Percentiles rank a stretch among this genome's conserved stretches.
These are phyloP conservation scores for Mortierella sp. DNA, from an alignment of 371 early-diverging fungal genomes.

Conservation along the genomic window DNA sequence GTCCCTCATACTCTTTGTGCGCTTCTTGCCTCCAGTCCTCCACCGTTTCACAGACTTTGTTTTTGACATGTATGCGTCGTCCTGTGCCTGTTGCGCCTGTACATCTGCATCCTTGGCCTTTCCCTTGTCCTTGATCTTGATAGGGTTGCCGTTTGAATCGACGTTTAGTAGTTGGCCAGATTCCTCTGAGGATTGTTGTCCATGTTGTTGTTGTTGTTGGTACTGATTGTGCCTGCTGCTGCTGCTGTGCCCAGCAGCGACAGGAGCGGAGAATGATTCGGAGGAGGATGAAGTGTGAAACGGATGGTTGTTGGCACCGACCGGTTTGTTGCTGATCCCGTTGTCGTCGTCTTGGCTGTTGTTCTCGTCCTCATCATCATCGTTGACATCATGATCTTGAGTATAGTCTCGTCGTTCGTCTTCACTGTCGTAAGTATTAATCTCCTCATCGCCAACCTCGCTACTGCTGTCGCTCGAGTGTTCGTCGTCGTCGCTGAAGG, in stretches of 20 bases:
- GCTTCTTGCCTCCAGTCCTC: slow-evolving; percentile 18
- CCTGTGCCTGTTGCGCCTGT: slow-evolving; percentile 19
- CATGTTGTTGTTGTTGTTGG: background rate
- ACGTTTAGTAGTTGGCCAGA: slow-evolving; percentile 14
- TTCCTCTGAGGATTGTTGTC: background rate
- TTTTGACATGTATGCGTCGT: background rate
- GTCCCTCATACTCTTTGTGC: slow-evolving; percentile 42
- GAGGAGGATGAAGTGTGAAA: slow-evolving; percentile 10
- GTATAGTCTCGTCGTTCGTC: slow-evolving; percentile 28
- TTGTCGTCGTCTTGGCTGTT: slow-evolving; percentile 3
- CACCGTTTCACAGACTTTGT: background rate
- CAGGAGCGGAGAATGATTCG: slow-evolving; percentile 39
- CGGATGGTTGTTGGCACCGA: background rate
- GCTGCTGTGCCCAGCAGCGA: slow-evolving; percentile 22
- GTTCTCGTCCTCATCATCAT: slow-evolving; percentile 8
- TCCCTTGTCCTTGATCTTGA: slow-evolving; percentile 19
- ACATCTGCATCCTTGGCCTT: slow-evolving; percentile 3
- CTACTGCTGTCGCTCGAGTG: slow-evolving; percentile 19
- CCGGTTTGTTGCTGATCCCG: background rate
- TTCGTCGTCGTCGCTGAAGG: slow-evolving; percentile 46
- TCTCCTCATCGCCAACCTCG: slow-evolving; percentile 13
- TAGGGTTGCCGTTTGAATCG: background rate
- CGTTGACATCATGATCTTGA: slow-evolving; percentile 8
- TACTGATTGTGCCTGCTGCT: background rate
- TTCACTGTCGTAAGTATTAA: slow-evolving; percentile 27